phyloP scores from a whole-genome alignment of 768 basidiomycete species.

The Trichaptum fuscoviolaceum region DNA sequence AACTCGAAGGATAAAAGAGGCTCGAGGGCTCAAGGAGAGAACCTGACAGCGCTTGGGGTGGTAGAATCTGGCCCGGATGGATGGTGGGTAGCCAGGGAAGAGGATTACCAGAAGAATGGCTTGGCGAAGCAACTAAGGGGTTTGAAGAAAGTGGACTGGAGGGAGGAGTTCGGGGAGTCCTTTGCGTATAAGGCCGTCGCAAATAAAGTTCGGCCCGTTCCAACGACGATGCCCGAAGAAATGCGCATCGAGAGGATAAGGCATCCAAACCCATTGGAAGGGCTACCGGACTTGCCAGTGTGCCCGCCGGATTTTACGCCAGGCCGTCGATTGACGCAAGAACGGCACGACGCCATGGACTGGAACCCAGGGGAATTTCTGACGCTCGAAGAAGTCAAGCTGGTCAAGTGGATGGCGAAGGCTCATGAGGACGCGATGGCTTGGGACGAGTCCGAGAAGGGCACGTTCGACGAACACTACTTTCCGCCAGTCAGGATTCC shows the following conservation, averaged over 20 bases:
- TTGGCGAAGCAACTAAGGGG: no score
- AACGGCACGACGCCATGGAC: conserved; percentile 13
- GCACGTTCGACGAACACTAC: conserved; percentile 26
- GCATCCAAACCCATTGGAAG: conserved; percentile 13
- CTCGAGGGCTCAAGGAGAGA: no score
- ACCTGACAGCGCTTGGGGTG: no score
- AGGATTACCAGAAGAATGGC: no score
- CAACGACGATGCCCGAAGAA: conserved; percentile 15
- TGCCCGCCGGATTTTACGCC: conserved; percentile 12
- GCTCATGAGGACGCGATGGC: conserved; percentile 30
- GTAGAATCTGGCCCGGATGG: no score
- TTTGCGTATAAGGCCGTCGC: conserved; percentile 21
- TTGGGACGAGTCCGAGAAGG: conserved; percentile 32
- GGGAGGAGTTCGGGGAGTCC: neutral
- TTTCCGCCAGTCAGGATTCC: conserved; percentile 28
- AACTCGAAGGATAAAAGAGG: no score
- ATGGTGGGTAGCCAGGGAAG: no score
- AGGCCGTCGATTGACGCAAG: conserved; percentile 13
- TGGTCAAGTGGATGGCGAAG: conserved; percentile 29
- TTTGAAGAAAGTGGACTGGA: no score
- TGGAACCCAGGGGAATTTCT: conserved; percentile 23
- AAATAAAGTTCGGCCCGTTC: conserved; percentile 15
- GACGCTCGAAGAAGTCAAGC: conserved; percentile 23
- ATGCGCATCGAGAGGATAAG: conserved; percentile 15
- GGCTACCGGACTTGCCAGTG: conserved; percentile 10